Percentiles rank a stretch among this genome's conserved stretches.
phyloP scores from a whole-genome alignment of 352 stramenopile species.

The Blastocystis sp. region DNA sequence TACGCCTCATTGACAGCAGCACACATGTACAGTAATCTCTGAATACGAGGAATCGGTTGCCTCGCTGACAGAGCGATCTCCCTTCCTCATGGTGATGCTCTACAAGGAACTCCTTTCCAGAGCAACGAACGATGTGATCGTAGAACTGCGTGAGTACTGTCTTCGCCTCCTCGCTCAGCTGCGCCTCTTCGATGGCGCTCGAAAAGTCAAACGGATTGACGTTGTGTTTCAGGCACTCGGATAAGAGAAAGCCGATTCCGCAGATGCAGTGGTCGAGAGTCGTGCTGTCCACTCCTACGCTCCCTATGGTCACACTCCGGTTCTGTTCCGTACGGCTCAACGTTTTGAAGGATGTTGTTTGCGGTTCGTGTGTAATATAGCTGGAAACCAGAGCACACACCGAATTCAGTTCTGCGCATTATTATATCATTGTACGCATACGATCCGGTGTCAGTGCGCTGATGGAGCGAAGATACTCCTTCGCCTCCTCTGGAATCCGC shows the following conservation, averaged over 20 bases:
- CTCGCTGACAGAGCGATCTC: not conserved
- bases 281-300: not conserved
- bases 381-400: slow-evolving; percentile 40
- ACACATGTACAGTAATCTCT: not conserved
- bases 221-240: slow-evolving; percentile 35
- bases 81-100: not conserved
- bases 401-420: slow-evolving; percentile 16
- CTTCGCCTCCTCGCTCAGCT: not conserved
- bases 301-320: not conserved
- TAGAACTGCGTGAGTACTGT: slow-evolving; percentile 45
- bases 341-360: not conserved
- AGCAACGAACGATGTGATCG: slow-evolving; percentile 12
- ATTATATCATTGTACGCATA: not conserved
- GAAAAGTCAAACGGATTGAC: slow-evolving; percentile 62
- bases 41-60: not conserved
- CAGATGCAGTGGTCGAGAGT: slow-evolving; percentile 24
- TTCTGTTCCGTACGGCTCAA: not conserved
- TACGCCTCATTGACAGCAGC: not conserved
- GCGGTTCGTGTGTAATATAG: slow-evolving; percentile 20
- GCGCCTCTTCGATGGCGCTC: not conserved
- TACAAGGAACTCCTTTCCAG: not conserved
- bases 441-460: slow-evolving; percentile 1
- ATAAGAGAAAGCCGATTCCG: slow-evolving; percentile 37
- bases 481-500: not conserved
- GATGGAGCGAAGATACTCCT: slow-evolving; percentile 5